Base-by-base conservation (phyloP, 2,329 filamentous ascomycete species). In the Proliferodiscus dingleyae region DNA sequence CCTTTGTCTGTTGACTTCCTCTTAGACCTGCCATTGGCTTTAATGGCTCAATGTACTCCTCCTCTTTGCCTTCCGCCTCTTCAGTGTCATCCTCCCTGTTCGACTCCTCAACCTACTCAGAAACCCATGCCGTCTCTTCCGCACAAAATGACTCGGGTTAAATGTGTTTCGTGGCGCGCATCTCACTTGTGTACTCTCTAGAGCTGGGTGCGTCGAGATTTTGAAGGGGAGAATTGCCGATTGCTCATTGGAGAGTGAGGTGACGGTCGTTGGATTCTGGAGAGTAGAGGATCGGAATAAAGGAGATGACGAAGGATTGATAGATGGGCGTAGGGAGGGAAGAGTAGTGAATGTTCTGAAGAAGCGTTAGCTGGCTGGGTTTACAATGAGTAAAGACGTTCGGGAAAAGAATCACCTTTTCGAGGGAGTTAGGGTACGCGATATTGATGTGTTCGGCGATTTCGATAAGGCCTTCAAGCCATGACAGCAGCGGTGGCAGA, bases 61-160 rank as follows among this genome's bases (percentile, higher is more conserved):
- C 47, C 47, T 53, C 56, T 64, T 65, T 26, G 49, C 44, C 49
- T 47, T 61, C 51, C 63, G 52, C 46, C 63, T 57, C 43, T 54
- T 50, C 28, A 65, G 37, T 2, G 52, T 59, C 40, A 51, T 55
- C 24, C 58, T 46, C 3, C 63, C 63, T 38, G 63, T 65, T 48
- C 61, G 56, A 34, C 60, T 65, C 50, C 47, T 55, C 26, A 62
- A 37, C 13, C 63, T 44, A 32, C 55, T 59, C 54, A 65, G 59
- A 47, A 65, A 65, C 6, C 63, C 63, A 60, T 65, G 63, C 45
- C 63, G 53, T 36, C 63, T 46, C 59, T 65, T 65, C 47, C 62
- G 52, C 15, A 64, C 61, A 52, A 65, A 64, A 57, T 65, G 63
- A 50, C 59, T 63, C 6, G 63, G 62, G 43, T 49, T 58, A 37